Percentiles rank a stretch among this genome's conserved stretches.
Conservation (phyloP, 179 eudicot species). For the Amaranthus tricolor region DNA sequence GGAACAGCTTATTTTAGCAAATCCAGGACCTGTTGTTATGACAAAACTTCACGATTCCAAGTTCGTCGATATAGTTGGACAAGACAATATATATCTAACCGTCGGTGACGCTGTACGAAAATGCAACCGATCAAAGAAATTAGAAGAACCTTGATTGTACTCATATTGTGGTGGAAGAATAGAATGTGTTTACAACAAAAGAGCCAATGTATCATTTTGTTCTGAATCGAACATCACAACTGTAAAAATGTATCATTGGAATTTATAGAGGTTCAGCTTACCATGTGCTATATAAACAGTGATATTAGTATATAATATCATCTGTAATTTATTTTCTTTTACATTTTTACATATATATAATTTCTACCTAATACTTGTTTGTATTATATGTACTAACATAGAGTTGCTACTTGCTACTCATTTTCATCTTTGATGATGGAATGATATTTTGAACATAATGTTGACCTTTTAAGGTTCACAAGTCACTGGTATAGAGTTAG, state of each 20-base stretch:
- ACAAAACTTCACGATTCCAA: constrained; percentile 63
- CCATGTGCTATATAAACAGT: not conserved
- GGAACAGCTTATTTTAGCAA: constrained; percentile 72
- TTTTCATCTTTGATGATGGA: too few species aligned
- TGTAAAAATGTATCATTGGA: not conserved
- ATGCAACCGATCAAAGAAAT: constrained; percentile 16
- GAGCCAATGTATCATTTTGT: not conserved
- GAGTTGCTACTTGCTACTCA: too few species aligned
- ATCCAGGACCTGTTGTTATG: constrained; percentile 67
- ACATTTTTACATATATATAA: not conserved
- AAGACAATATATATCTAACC: constrained; percentile 63
- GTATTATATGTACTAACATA: too few species aligned
- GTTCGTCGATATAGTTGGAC: constrained; percentile 44
- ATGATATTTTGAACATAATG: too few species aligned
- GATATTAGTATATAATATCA: not conserved
- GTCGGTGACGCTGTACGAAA: constrained; percentile 70
- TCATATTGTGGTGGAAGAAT: not conserved
- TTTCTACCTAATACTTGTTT: not conserved
- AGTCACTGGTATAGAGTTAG: too few species aligned
- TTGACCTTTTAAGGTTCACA: too few species aligned
- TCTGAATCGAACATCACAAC: not conserved
- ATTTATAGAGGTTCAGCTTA: not conserved
- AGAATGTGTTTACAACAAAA: not conserved
- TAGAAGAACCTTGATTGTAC: constrained; percentile 23
- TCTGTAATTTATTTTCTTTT: not conserved